phyloP scores from a whole-genome alignment of 192 early-diverging fungal species.

The Spinellus fusiger region DNA sequence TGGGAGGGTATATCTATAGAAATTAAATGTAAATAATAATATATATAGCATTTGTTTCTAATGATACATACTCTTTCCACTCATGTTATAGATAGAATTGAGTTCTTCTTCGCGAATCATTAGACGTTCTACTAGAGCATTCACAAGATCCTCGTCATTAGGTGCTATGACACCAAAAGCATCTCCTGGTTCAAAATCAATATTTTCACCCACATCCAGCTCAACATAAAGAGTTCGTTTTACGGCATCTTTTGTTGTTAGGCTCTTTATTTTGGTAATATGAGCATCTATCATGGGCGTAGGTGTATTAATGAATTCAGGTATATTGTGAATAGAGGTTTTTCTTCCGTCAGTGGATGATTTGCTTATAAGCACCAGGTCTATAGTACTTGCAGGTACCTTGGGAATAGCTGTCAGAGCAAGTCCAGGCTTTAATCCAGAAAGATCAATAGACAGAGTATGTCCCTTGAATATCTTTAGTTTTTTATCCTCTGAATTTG shows the following conservation, averaged over 20 bases:
- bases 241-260: conserved; percentile 59
- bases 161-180: conserved; percentile 85
- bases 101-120: conserved; percentile 35
- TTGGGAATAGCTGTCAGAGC: conserved; percentile 56
- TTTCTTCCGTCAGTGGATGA: not conserved
- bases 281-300: conserved; percentile 43
- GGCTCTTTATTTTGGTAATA: conserved; percentile 46
- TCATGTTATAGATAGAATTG: conserved; percentile 31
- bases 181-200: conserved; percentile 65
- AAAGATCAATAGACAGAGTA: conserved; percentile 38
- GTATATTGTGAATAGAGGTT: conserved; percentile 6
- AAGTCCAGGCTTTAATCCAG: conserved; percentile 35
- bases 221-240: conserved; percentile 68
- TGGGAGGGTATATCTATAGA: conserved; percentile 44
- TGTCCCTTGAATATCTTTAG: conserved; percentile 12
- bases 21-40: not conserved
- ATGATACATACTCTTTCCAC: conserved; percentile 30
- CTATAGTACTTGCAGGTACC: conserved; percentile 40
- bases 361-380: conserved; percentile 27
- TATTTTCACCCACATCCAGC: conserved; percentile 34
- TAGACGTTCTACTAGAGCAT: conserved; percentile 55
- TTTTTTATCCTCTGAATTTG: not conserved
- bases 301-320: conserved; percentile 42
- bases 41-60: conserved; percentile 6
- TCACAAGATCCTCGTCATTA: conserved; percentile 69